Evolutionary conservation across 2,329 filamentous ascomycete species (phyloP).

Genomic region (Epichloe hybrida): DNA sequence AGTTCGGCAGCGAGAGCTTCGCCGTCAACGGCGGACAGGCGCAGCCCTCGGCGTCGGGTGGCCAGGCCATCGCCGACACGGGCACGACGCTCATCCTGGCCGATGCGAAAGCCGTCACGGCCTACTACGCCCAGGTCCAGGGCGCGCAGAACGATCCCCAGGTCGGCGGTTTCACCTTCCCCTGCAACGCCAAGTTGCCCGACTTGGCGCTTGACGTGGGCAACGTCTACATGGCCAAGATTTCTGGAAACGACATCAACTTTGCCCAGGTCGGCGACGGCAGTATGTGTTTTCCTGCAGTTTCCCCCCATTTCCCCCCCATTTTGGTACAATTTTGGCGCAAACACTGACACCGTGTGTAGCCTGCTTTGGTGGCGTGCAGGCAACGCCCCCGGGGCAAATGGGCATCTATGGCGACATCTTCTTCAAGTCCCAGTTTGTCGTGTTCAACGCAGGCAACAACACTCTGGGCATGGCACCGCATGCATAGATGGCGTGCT

Average conservation of each 20-base stretch:
- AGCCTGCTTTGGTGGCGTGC: conserved; percentile 56
- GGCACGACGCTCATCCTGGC: conserved; percentile 52
- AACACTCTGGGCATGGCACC: conserved; percentile 37
- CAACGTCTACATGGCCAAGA: conserved; percentile 39
- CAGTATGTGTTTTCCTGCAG: conserved; percentile 23
- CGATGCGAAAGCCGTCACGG: conserved; percentile 34
- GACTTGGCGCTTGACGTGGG: conserved; percentile 43
- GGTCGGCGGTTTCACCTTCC: conserved; percentile 31
- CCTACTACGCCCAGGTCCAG: conserved; percentile 32
- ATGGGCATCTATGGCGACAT: conserved; percentile 51
- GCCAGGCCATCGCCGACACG: conserved; percentile 34
- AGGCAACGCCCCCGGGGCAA: conserved; percentile 37
- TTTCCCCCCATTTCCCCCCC: too few relatives aligned
- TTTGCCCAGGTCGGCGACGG: conserved; percentile 37
- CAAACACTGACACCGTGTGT: not conserved
- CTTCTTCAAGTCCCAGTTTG: conserved; percentile 48
- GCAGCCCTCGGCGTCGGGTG: conserved; percentile 27
- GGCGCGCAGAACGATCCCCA: conserved; percentile 21
- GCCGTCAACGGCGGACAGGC: conserved; percentile 7
- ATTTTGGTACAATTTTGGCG: not conserved
- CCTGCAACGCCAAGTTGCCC: conserved; percentile 30
- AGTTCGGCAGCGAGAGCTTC: conserved; percentile 12
- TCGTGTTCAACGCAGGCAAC: conserved; percentile 43
- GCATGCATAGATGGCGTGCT: conserved; percentile 7
- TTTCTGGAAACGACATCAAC: conserved; percentile 39